Base-by-base conservation (phyloP, 1,284 basidiomycete species). In the Heterobasidion occidentale region DNA sequence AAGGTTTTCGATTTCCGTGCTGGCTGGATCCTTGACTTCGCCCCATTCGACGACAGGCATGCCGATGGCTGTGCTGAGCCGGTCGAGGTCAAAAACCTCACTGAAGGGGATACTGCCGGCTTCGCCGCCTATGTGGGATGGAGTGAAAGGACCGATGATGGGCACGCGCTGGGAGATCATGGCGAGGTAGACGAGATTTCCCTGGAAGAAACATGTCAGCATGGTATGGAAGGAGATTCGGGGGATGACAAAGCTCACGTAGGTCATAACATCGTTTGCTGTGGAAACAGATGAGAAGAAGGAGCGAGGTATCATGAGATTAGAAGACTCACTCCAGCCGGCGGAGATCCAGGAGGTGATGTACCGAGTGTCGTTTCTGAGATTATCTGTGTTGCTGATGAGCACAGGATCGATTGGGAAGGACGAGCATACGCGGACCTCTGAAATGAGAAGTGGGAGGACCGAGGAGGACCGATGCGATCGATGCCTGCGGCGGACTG, bases 231-330 rank as follows among this genome's bases (percentile, higher is more conserved):
- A 17, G 2, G 49, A 19, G 15, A 19, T 20, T 15, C 9, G 20
- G 47, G 47, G 54, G 33, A 42, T 44, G 42, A 54, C 36, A 8
- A 11, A 9, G 62, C 77, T 60, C 56, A 80, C 79, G 63, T 78
- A 84, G 58, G 82, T 80, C 75, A 86, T 83, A 17, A 87, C 81
- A 70, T 86, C 83, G 73, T 86, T 86, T 3, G 83, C 84, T 86
- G 62, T 54, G 56, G 20, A 54, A n/a, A 12, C 19, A 19, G 20
- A 50, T n/a, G 51, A 52, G 19, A 52, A 45, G 6, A 6, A 33
- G 51, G 27, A 42, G 19, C 51, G 27, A 4, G 48, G 12, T 5
- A 36, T 3, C n/a, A 48, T 34, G 38, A 44, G 34, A 17, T 52
- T 12, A 36, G 27, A 46, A 34, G 15, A 70, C 74, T 59, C 56